These are phyloP conservation scores for Coemansia sp. DNA, from an alignment of 192 early-diverging fungal species.

Conservation along the genomic window DNA sequence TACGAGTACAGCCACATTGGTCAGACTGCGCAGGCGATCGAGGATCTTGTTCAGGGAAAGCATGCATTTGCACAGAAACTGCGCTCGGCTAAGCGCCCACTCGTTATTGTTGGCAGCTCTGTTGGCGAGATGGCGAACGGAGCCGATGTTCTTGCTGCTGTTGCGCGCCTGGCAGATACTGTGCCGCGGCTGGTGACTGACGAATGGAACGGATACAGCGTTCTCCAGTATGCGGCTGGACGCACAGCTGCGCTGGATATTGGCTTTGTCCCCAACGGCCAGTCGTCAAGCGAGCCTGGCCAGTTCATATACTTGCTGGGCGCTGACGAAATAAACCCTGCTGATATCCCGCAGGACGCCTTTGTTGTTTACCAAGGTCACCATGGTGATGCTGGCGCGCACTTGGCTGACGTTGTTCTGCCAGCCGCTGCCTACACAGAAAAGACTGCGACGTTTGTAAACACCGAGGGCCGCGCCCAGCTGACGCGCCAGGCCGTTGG, in stretches of 20 bases:
- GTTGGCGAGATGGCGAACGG: constrained; percentile 69
- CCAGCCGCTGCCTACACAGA: constrained; percentile 96
- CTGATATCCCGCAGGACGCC: constrained; percentile 80
- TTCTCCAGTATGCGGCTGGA: constrained; percentile 85
- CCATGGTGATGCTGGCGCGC: constrained; percentile 95
- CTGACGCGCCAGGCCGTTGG: constrained; percentile 89
- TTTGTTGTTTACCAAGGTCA: constrained; percentile 99
- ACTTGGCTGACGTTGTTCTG: constrained; percentile 93
- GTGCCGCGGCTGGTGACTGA: constrained; percentile 68
- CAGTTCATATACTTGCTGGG: constrained; percentile 91
- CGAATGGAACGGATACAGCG: constrained; percentile 88
- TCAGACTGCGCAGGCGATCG: constrained; percentile 60
- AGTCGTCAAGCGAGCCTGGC: constrained; percentile 38
- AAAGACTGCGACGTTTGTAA: constrained; percentile 93
- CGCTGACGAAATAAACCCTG: constrained; percentile 80
- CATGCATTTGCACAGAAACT: constrained; percentile 77
- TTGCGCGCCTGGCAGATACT: constrained; percentile 73
- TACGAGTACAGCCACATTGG: constrained; percentile 92
- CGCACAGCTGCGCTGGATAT: constrained; percentile 89
- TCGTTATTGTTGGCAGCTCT: constrained; percentile 85
- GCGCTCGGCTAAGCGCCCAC: constrained; percentile 81
- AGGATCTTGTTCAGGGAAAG: constrained; percentile 65
- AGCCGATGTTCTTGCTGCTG: constrained; percentile 69
- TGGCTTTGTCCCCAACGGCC: constrained; percentile 73
- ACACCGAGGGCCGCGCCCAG: constrained; percentile 96